Conservation (phyloP, 202 grass and related monocot genomes). For the Schoenoplectus tabernaemontani region DNA sequence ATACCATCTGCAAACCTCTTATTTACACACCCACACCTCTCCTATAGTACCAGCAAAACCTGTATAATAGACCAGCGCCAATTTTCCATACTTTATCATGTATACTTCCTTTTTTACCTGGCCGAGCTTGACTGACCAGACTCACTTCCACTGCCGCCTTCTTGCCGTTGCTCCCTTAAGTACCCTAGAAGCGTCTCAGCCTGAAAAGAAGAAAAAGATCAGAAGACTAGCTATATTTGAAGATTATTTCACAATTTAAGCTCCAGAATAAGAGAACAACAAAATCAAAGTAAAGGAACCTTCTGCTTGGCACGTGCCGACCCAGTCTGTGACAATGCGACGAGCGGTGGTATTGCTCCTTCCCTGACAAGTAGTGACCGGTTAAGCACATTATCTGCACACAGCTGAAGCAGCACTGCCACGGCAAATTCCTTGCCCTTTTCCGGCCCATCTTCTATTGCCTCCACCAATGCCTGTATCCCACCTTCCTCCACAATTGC, state of each 20-base stretch:
- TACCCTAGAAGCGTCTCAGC: conserved; percentile 75
- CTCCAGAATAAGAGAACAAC: not conserved
- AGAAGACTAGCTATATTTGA: not conserved
- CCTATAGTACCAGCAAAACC: conserved; percentile 11
- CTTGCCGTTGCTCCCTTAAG: conserved; percentile 68
- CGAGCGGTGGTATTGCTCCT: conserved; percentile 90
- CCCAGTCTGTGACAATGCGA: conserved; percentile 75
- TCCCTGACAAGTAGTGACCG: conserved; percentile 77
- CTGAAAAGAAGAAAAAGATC: conserved; percentile 26
- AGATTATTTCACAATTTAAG: not conserved
- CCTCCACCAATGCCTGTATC: conserved; percentile 68
- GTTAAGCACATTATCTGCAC: conserved; percentile 53
- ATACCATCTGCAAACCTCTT: conserved; percentile 31
- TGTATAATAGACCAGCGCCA: conserved; percentile 24
- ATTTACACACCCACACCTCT: conserved; percentile 64
- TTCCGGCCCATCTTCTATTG: conserved; percentile 65
- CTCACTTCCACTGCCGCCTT: not conserved
- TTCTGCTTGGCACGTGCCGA: conserved; percentile 89
- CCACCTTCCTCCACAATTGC: conserved; percentile 74
- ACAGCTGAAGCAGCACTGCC: conserved; percentile 71
- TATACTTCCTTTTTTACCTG: too few relatives aligned
- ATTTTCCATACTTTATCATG: conserved; percentile 17
- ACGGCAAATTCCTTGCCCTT: conserved; percentile 90
- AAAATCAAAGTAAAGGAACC: conserved; percentile 37
- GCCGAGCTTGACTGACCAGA: too few relatives aligned